Percentiles rank a stretch among this genome's conserved stretches.
Evolutionary conservation across 169 alveolate species (phyloP).

Genomic region (Cryptosporidium ubiquitum): DNA sequence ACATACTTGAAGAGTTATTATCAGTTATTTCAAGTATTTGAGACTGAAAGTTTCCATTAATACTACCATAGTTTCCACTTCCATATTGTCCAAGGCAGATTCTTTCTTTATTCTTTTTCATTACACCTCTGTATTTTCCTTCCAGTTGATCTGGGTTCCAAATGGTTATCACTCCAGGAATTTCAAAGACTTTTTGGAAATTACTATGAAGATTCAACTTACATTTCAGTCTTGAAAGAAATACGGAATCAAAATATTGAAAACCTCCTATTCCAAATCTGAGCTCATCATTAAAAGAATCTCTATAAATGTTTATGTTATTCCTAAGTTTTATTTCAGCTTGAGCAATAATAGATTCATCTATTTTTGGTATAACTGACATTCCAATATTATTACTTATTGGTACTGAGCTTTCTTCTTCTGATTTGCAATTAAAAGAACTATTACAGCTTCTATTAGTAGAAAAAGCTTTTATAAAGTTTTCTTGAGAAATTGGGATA

Average conservation of each 20-base stretch:
- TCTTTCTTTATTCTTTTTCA: constrained; percentile 59
- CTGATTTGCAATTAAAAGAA: too few species aligned
- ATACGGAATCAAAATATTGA: constrained; percentile 10
- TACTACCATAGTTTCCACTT: background rate
- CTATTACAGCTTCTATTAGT: background rate
- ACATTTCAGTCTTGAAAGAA: constrained; percentile 44
- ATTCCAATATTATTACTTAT: background rate
- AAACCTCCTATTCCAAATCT: background rate
- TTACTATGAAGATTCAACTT: constrained; percentile 30
- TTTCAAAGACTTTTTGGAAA: constrained; percentile 30
- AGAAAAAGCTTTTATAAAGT: constrained; percentile 24
- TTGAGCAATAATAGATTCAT: constrained; percentile 9
- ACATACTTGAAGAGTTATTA: constrained; percentile 58
- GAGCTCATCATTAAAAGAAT: background rate
- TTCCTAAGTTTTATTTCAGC: constrained; percentile 15
- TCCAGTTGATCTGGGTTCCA: constrained; percentile 66
- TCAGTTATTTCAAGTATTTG: constrained; percentile 48
- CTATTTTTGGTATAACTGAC: constrained; percentile 4
- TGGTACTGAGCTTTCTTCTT: too few species aligned
- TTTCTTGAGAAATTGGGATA: constrained; percentile 31
- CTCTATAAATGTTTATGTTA: background rate
- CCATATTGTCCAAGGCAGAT: constrained; percentile 50
- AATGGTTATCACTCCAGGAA: constrained; percentile 31
- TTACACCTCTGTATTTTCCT: constrained; percentile 68
- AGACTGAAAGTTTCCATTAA: background rate